These are phyloP conservation scores for Pulveroboletus ravenelii DNA, from an alignment of 768 basidiomycete genomes.

Conservation along the genomic window DNA sequence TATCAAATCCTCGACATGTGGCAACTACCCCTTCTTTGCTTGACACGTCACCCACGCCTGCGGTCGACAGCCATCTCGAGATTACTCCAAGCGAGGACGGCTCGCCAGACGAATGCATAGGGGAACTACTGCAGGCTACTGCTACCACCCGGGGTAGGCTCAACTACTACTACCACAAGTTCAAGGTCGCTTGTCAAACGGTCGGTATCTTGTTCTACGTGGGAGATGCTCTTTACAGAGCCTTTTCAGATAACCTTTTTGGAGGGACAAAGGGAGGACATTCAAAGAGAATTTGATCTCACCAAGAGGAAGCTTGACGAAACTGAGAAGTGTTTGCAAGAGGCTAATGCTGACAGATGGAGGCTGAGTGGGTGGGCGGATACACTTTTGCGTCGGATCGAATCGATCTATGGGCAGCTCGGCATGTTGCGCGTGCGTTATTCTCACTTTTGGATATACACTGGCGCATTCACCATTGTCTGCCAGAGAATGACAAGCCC, in stretches of 20 bases:
- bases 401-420: constrained; percentile 8
- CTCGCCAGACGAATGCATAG: background rate
- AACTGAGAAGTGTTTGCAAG: constrained; percentile 14
- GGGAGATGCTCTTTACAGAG: background rate
- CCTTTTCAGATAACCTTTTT: constrained; percentile 12
- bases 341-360: constrained; percentile 14
- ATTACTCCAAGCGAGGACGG: background rate
- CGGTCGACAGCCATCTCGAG: background rate
- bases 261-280: constrained; percentile 11
- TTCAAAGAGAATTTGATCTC: constrained; percentile 13
- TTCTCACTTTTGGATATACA: background rate
- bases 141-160: constrained; percentile 16
- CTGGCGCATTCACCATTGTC: background rate
- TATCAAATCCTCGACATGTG: constrained; percentile 20
- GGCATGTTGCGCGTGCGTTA: constrained; percentile 10
- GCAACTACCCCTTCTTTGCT: background rate
- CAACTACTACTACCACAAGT: constrained; percentile 8
- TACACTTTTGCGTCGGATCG: constrained; percentile 8
- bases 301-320: constrained; percentile 16
- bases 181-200: constrained; percentile 10
- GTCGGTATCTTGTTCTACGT: background rate
- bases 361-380: constrained; percentile 10
- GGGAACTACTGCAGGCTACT: constrained; percentile 12
- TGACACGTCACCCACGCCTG: constrained; percentile 6
- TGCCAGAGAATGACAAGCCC: constrained; percentile 9